These are phyloP conservation scores for Candida krabiensis DNA, from an alignment of 805 yeast genomes.

Conservation along the genomic window DNA sequence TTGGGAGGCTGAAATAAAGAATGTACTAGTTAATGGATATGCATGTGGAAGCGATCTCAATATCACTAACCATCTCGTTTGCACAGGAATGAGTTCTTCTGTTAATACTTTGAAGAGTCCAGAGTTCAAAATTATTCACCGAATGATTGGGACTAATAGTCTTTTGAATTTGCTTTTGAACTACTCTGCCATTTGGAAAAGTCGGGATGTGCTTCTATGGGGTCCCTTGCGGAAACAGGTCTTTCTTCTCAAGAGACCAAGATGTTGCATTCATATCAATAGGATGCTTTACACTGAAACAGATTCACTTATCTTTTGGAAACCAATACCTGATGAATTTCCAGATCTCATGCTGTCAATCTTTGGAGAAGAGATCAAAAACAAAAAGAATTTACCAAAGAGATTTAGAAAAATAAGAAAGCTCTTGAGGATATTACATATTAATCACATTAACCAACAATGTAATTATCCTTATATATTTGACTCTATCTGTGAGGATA, in stretches of 20 bases:
- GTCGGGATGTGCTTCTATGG: conserved; percentile 21
- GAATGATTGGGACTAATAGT: conserved; percentile 36
- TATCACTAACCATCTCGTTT: conserved; percentile 30
- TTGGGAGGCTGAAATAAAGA: conserved; percentile 29
- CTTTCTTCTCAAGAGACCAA: background rate
- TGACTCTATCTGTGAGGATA: conserved; percentile 32
- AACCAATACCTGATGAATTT: conserved; percentile 25
- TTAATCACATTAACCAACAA: conserved; percentile 33
- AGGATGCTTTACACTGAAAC: conserved; percentile 29
- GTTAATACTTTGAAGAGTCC: conserved; percentile 41
- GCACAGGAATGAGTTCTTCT: conserved; percentile 37
- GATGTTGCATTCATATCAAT: conserved; percentile 14
- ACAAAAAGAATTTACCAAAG: conserved; percentile 18
- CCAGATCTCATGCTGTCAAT: conserved; percentile 10
- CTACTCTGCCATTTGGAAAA: conserved; percentile 30
- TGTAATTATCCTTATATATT: conserved; percentile 38
- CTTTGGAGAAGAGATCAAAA: conserved; percentile 12
- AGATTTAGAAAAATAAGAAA: conserved; percentile 22
- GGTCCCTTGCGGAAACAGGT: conserved; percentile 15
- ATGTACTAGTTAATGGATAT: conserved; percentile 46
- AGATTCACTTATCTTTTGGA: conserved; percentile 10
- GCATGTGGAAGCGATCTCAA: conserved; percentile 30
- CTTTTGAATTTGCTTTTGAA: conserved; percentile 43
- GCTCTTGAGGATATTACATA: conserved; percentile 24
- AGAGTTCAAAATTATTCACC: conserved; percentile 44